phyloP scores from a whole-genome alignment of 768 basidiomycete genomes.

The Kwoniella bestiolae region DNA sequence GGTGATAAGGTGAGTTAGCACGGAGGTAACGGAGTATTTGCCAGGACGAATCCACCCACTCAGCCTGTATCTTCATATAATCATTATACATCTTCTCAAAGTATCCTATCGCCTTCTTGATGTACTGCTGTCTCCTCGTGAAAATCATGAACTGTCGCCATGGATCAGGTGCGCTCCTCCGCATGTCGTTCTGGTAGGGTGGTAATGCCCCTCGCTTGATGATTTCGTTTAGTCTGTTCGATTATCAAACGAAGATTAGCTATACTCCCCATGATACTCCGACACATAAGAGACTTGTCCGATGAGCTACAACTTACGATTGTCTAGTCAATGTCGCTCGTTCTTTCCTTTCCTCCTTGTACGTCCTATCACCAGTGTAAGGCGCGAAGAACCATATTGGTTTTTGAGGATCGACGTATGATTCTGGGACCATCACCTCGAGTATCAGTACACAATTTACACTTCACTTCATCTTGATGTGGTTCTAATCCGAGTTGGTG shows the following conservation, averaged over 20 bases:
- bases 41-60: constrained; percentile 15
- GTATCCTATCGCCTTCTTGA: constrained; percentile 7
- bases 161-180: constrained; percentile 1
- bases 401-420: constrained; percentile 21
- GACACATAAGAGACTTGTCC: too few relatives aligned
- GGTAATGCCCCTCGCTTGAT: constrained; percentile 15
- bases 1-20: neutral
- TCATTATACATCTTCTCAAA: constrained; percentile 15
- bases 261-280: too few relatives aligned
- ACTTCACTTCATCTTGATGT: too few relatives aligned
- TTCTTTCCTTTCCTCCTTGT: constrained; percentile 14
- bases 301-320: constrained; percentile 18
- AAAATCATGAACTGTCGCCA: constrained; percentile 15
- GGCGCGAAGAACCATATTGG: constrained; percentile 5
- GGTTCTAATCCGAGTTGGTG: too few relatives aligned
- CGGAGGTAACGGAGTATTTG: neutral
- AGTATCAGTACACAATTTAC: constrained; percentile 4
- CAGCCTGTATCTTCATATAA: constrained; percentile 21
- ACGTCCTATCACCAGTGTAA: constrained; percentile 7
- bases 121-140: neutral
- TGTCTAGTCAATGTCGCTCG: constrained; percentile 15
- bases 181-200: constrained; percentile 7
- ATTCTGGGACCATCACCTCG: neutral
- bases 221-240: constrained; percentile 10
- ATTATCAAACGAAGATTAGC: too few relatives aligned